Conservation (phyloP, 225 moss, liverwort and hornwort species). For the Pleurozium schreberi region DNA sequence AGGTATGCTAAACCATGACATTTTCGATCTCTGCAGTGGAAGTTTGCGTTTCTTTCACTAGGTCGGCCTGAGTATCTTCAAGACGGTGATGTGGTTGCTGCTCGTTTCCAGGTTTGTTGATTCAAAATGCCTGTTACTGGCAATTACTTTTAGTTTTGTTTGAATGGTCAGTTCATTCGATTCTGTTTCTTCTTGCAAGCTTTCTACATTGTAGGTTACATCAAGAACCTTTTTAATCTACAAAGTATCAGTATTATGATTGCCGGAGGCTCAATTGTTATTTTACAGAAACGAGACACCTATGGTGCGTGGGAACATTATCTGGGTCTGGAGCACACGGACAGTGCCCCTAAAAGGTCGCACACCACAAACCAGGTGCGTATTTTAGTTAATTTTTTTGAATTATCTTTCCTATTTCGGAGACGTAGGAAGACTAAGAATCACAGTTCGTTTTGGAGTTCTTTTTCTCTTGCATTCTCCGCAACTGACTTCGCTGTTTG, state of each 20-base stretch:
- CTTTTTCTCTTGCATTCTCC: background rate
- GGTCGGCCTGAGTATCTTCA: constrained; percentile 96
- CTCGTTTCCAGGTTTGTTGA: constrained; percentile 81
- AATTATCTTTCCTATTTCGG: background rate
- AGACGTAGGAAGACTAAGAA: background rate
- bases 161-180: background rate
- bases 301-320: constrained; percentile 99
- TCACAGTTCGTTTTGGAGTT: background rate
- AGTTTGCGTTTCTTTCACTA: constrained; percentile 92
- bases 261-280: background rate
- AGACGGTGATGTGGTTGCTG: constrained; percentile 85
- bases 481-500: background rate
- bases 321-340: constrained; percentile 90
- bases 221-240: background rate
- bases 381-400: background rate
- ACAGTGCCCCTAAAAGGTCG: constrained; percentile 90
- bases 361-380: constrained; percentile 83
- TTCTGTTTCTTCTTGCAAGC: background rate
- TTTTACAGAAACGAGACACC: constrained; percentile 80
- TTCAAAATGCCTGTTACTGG: background rate
- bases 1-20: background rate
- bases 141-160: background rate
- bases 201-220: background rate
- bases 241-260: background rate
- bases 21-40: constrained; percentile 62